Evolutionary conservation across 1,139 yeast species (phyloP).

Genomic region (Kazachstania sp.): DNA sequence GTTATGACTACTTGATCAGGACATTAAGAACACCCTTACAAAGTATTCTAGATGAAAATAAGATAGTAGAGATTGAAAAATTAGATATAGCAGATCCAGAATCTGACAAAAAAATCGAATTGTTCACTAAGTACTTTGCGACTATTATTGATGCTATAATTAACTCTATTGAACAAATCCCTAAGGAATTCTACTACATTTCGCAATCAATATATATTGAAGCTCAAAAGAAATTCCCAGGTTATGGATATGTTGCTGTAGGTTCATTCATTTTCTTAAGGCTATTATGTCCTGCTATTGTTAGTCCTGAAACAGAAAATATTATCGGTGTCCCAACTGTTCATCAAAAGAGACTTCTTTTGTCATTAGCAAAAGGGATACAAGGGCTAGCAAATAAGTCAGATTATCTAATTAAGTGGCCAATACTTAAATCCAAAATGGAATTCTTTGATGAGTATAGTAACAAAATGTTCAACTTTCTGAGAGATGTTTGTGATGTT

Average conservation of each 20-base stretch:
- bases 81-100: conserved; percentile 33
- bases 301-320: conserved; percentile 71
- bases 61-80: conserved; percentile 58
- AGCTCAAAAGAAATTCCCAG: conserved; percentile 60
- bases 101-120: conserved; percentile 38
- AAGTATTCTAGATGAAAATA: conserved; percentile 41
- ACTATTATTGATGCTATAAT: conserved; percentile 56
- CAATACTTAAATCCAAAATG: conserved; percentile 38
- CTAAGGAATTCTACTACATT: conserved; percentile 64
- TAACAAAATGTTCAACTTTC: conserved; percentile 40
- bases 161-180: conserved; percentile 49
- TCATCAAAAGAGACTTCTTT: conserved; percentile 60
- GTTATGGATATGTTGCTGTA: conserved; percentile 55
- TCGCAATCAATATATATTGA: conserved; percentile 63
- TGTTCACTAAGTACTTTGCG: conserved; percentile 51
- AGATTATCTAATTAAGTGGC: conserved; percentile 50
- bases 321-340: conserved; percentile 35
- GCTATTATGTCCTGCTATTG: conserved; percentile 84
- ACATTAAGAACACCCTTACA: conserved; percentile 49
- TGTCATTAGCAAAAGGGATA: conserved; percentile 74
- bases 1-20: conserved; percentile 46
- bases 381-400: conserved; percentile 87
- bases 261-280: conserved; percentile 84
- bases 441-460: conserved; percentile 41
- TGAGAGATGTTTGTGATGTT: conserved; percentile 32